Evolutionary conservation across 2,329 filamentous ascomycete genomes (phyloP).

Genomic region (Trichoderma oligosporum): DNA sequence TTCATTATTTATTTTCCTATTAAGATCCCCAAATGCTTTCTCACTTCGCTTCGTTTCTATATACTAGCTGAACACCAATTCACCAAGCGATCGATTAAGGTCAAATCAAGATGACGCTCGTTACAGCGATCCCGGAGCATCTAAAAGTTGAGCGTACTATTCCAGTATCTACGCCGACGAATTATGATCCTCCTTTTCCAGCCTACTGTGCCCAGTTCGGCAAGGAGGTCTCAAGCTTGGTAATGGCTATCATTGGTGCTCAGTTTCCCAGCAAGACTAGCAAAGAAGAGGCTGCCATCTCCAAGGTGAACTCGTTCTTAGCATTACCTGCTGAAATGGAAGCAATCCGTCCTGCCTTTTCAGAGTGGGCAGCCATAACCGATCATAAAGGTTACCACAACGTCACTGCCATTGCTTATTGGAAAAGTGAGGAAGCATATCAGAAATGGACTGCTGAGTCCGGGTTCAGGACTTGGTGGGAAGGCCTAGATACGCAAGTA

Average conservation of each 20-base stretch:
- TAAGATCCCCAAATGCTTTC: too few relatives aligned
- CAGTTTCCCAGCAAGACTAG: slow-evolving; percentile 15
- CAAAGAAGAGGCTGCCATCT: slow-evolving; percentile 6
- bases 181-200: slow-evolving; percentile 21
- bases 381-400: slow-evolving; percentile 21
- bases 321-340: not conserved
- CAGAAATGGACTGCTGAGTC: slow-evolving; percentile 18
- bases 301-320: slow-evolving; percentile 18
- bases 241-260: slow-evolving; percentile 22
- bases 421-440: slow-evolving; percentile 3
- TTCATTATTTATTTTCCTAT: too few relatives aligned
- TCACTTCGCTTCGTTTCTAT: too few relatives aligned
- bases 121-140: slow-evolving; percentile 21
- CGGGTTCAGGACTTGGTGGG: slow-evolving; percentile 13
- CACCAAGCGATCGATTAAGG: not conserved
- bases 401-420: slow-evolving; percentile 16
- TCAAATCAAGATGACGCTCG: not conserved
- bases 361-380: slow-evolving; percentile 21
- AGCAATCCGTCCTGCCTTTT: slow-evolving; percentile 9
- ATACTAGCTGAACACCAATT: too few relatives aligned
- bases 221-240: slow-evolving; percentile 20
- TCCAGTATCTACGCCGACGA: slow-evolving; percentile 15
- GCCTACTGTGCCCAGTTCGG: slow-evolving; percentile 21
- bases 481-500: not conserved
- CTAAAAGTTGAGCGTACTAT: slow-evolving; percentile 19